Evolutionary conservation across 2,329 filamentous ascomycete genomes (phyloP).

Genomic region (Cytospora schulzeri): DNA sequence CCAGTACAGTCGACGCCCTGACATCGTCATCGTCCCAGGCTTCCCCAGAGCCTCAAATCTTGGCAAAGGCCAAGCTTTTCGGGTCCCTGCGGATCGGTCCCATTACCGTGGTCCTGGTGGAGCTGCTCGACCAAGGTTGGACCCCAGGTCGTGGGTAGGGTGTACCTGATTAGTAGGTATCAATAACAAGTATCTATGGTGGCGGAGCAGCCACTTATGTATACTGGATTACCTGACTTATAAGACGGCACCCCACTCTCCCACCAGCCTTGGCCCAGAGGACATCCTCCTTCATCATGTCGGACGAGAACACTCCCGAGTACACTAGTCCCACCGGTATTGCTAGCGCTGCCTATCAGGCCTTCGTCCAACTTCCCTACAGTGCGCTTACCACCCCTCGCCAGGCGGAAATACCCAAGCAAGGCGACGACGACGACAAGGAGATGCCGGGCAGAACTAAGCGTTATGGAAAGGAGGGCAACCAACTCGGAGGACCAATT

Average conservation of each 20-base stretch:
- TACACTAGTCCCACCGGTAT: constrained; percentile 11
- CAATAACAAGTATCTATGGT: neutral
- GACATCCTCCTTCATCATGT: neutral
- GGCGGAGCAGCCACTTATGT: neutral
- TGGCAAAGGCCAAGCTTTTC: constrained; percentile 30
- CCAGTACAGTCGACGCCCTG: constrained; percentile 20
- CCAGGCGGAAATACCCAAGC: constrained; percentile 25
- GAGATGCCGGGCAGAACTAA: constrained; percentile 7
- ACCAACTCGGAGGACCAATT: constrained; percentile 34
- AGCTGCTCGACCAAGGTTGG: neutral
- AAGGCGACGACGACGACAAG: neutral
- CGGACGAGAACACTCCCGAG: constrained; percentile 22
- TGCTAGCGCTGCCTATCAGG: constrained; percentile 32
- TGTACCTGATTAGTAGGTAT: too few species aligned
- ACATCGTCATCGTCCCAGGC: constrained; percentile 18
- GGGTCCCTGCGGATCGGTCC: constrained; percentile 11
- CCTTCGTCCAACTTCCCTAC: constrained; percentile 37
- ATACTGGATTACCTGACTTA: constrained; percentile 2
- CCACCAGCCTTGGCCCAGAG: neutral
- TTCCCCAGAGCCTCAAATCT: constrained; percentile 25
- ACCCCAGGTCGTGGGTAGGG: constrained; percentile 5
- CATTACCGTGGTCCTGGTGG: constrained; percentile 9
- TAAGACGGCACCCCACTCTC: constrained; percentile 8
- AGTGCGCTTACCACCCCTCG: constrained; percentile 35
- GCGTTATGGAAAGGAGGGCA: constrained; percentile 16